A percentile compares a stretch with the other conserved stretches of the same genome.
phyloP scores from a whole-genome alignment of 306 rosid genomes.

The Vigna trinervia region DNA sequence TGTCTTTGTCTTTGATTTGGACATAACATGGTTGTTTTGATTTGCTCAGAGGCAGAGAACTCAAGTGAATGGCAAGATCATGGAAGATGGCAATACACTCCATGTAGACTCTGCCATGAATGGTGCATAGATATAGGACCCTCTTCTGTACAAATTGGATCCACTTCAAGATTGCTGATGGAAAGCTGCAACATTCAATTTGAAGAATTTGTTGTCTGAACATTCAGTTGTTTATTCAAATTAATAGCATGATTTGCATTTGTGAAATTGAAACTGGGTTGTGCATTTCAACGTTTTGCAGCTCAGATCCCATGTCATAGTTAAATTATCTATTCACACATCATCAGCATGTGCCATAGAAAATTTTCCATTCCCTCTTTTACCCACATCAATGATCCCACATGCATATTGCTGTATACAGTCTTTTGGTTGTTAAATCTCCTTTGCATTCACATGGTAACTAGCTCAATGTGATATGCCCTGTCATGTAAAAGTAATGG shows the following conservation, averaged over 20 bases:
- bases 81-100: conserved; percentile 75
- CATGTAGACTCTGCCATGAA: conserved; percentile 76
- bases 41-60: conserved; percentile 86
- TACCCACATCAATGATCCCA: conserved; percentile 36
- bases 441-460: conserved; percentile 41
- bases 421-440: conserved; percentile 3
- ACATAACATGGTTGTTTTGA: conserved; percentile 40
- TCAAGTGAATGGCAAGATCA: conserved; percentile 87
- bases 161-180: conserved; percentile 45
- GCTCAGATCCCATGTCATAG: conserved; percentile 39
- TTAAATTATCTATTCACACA: conserved; percentile 39
- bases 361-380: conserved; percentile 26
- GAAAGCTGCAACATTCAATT: conserved; percentile 45
- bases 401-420: conserved; percentile 36
- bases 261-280: conserved; percentile 53
- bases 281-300: conserved; percentile 52
- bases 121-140: conserved; percentile 58
- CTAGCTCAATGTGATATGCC: conserved; percentile 27
- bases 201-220: conserved; percentile 43
- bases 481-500: conserved; percentile 14
- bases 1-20: conserved; percentile 38
- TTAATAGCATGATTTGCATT: conserved; percentile 49
- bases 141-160: conserved; percentile 47
- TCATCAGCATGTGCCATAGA: conserved; percentile 51
- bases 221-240: conserved; percentile 36